Base-by-base conservation (phyloP, 164 flowering plant species). In the Aristolochia fimbriata region DNA sequence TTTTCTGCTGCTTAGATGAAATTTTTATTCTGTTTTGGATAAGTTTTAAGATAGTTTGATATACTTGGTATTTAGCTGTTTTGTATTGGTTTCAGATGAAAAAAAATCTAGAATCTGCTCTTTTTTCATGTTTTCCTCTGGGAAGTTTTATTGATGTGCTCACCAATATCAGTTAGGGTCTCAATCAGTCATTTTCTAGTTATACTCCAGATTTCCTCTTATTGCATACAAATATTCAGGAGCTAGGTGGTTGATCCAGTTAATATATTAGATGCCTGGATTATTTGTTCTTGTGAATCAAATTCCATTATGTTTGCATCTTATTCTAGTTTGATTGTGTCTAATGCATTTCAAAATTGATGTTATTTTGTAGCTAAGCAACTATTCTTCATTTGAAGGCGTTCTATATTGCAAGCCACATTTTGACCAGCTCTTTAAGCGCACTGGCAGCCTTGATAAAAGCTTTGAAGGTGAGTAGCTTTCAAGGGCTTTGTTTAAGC, bases 321-420 rank as follows among this genome's bases (percentile, higher is more conserved):
- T 22, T 45, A 20, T 14, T 11, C 20, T 43, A 15, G 17, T 5
- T 6, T 45, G 7, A 12, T 57, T 24, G 23, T 4, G 21, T 45
- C 51, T 2, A 1, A 49, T 17, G 43, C 21, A 24, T 43, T 30
- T 20, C 43, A 23, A 17, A 20, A 47, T 37, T 47, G 19, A 52
- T 27, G 12, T 50, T 54, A 21, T 22, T 57, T 71, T 81, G 73
- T 92, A 91, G 95, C 79, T 91, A 46, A 65, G 78, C 63, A 88
- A 87, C 64, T 91, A 83, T 63, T 72, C 76, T 69, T 91, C 98
- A 51, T 91, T 85, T 61, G 96, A 91, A 78, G 95, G 98, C 25
- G 96, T 91, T 66, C 63, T 88, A 51, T 91, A 88, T 62, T 91
- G 98, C 80, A 88, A 83, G 70, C 98, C 95, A 71, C 98, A 91